These are phyloP conservation scores for Eutrema salsugineum DNA, from an alignment of 441 rosid species.

Conservation along the genomic window DNA sequence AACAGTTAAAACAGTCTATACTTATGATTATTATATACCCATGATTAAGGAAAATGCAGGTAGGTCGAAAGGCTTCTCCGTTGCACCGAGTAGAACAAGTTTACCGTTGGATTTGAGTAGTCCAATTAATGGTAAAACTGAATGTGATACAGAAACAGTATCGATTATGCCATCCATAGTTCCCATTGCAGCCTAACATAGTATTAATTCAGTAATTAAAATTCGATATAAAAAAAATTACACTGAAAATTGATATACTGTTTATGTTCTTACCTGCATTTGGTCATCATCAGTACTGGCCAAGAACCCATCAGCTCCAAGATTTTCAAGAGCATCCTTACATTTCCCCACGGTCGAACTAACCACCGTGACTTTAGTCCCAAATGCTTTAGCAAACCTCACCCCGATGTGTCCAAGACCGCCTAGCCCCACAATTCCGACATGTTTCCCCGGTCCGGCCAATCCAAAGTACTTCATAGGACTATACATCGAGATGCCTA, in stretches of 20 bases:
- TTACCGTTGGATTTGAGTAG: slow-evolving; percentile 44
- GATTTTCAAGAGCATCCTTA: slow-evolving; percentile 43
- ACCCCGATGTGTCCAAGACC: slow-evolving; percentile 64
- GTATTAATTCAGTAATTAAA: background rate
- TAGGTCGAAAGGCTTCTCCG: slow-evolving; percentile 45
- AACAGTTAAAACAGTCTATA: background rate
- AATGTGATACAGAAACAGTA: slow-evolving; percentile 47
- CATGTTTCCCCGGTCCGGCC: slow-evolving; percentile 39
- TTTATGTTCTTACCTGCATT: slow-evolving; percentile 33
- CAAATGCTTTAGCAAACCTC: slow-evolving; percentile 57
- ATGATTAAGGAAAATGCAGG: slow-evolving; percentile 38
- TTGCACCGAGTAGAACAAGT: slow-evolving; percentile 43
- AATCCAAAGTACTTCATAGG: slow-evolving; percentile 51
- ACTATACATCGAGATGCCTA: slow-evolving; percentile 54
- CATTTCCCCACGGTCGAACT: slow-evolving; percentile 40
- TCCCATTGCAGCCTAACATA: slow-evolving; percentile 35
- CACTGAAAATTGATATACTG: background rate
- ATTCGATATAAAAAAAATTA: background rate
- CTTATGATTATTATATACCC: slow-evolving; percentile 26
- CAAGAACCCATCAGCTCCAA: slow-evolving; percentile 49
- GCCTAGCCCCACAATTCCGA: slow-evolving; percentile 56
- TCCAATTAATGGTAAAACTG: slow-evolving; percentile 41
- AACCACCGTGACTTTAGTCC: slow-evolving; percentile 48
- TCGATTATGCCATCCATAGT: slow-evolving; percentile 59
- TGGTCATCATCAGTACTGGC: slow-evolving; percentile 34